Evolutionary conservation across 2,329 filamentous ascomycete genomes (phyloP), one percentile per base, ranked within the genome.

Genomic region (Biscogniauxia sp.): DNA sequence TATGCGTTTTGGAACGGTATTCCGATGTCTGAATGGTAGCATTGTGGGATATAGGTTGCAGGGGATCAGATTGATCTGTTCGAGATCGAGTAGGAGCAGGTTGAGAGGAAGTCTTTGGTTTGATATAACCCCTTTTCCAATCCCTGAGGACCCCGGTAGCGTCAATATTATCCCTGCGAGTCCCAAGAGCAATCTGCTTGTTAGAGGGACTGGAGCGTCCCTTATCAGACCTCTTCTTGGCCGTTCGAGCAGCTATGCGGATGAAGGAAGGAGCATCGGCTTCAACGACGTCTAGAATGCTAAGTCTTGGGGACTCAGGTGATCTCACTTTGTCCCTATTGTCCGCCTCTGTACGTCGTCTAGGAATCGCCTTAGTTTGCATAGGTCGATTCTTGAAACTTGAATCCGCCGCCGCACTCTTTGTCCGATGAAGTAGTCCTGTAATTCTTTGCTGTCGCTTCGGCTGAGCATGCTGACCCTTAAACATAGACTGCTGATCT

Each of bases 141-240:
- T 82, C 75, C 45, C 77, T 74, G 20, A 89, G 72, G 9, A 84
- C 76, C 7, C 78, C 78, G 9, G 80, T 74, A 1, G 80, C 85
- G 69, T 88, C 86, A 19, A 85, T 64, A 61, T 87, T 85, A 67
- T 89, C 87, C 64, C 77, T 76, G n/a, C 84, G 80, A 28, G 79
- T 86, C 20, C 83, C 84, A n/a, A 89, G 75, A 59, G 81, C 79
- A 61, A 89, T 86, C n/a, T 76, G 71, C 68, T 89, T 89, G 51
- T 69, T 77, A 0, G 74, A 75, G 1, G 84, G 85, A 57, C 80
- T 87, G 6, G 82, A 78, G 68, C 83, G 82, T 17, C 86, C 86
- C 63, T 81, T 76, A 13, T 79, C 77, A 25, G 64, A 68, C 37
- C 78, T 79, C 56, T 72, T 77, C 57, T 75, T 81, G 3, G 80